phyloP scores from a whole-genome alignment of 2,329 filamentous ascomycete genomes.

The Diaporthe ampelina region DNA sequence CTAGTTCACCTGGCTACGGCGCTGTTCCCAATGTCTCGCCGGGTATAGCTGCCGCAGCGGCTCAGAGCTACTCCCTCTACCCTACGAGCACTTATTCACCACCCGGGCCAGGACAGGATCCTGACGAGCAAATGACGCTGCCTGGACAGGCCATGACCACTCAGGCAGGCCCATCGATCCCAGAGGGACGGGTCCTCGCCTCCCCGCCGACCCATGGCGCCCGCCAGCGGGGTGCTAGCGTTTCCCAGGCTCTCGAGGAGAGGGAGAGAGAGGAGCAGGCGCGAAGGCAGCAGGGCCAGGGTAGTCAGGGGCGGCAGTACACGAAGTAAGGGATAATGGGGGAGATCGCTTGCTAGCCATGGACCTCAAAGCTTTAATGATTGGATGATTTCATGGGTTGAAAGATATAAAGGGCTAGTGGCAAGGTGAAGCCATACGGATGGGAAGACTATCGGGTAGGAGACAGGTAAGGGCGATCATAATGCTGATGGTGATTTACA shows the following conservation, averaged over 20 bases:
- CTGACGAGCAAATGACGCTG: constrained; percentile 14
- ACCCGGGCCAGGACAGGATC: constrained; percentile 1
- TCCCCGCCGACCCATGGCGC: constrained; percentile 26
- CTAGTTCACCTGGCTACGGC: constrained; percentile 1
- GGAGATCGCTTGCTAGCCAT: background rate
- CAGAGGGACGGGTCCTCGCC: constrained; percentile 8
- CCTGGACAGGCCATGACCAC: constrained; percentile 27
- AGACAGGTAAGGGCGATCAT: background rate
- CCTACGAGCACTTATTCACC: constrained; percentile 28
- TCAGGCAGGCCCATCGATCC: constrained; percentile 3
- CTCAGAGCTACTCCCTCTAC: constrained; percentile 36
- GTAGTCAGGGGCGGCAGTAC: constrained; percentile 9
- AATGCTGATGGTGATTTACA: background rate
- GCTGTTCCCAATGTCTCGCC: constrained; percentile 21
- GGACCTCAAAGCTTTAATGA: constrained; percentile 7
- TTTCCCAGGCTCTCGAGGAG: constrained; percentile 31
- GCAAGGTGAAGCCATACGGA: background rate
- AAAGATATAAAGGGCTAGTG: background rate
- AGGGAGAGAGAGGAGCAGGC: constrained; percentile 10
- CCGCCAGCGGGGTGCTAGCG: constrained; percentile 34
- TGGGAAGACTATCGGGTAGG: background rate
- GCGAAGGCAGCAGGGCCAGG: constrained; percentile 13
- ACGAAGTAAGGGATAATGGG: constrained; percentile 9
- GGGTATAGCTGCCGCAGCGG: constrained; percentile 36
- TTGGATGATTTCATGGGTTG: background rate